Evolutionary conservation across 2,329 filamentous ascomycete genomes (phyloP), one percentile per base, ranked within the genome.

Genomic region (Colletotrichum spaethianum): DNA sequence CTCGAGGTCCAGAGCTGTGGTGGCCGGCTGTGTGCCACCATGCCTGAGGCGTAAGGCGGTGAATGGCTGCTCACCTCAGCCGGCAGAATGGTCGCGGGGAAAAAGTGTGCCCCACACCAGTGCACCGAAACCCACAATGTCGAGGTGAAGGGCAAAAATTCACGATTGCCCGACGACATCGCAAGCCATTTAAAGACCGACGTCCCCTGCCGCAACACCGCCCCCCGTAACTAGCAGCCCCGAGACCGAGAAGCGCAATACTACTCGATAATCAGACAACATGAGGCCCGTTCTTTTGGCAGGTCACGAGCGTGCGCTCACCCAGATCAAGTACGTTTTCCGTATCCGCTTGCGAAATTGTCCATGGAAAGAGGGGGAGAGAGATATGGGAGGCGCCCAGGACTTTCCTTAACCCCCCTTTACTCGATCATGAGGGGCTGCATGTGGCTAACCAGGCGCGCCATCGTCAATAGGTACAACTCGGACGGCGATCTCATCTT

Each of bases 271-370:
- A 70, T 61, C 70, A 70, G 65, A 83, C 86, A 94, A 85, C 74
- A 99, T 99, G 96, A 94, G 96, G 88, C 96, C 96, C 82, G 97
- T 98, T 85, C 89, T 99, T 79, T 90, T 99, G 80, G 93, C 94
- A 83, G 96, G 96, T 85, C 96, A 99, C 91, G 95, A 97, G 89
- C 93, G 95, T 88, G 94, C 95, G 86, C 90, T 98, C 85, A 98
- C 94, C 82, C 95, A 98, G 85, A 96, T 98, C 85, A 94, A 92
- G 92, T 94, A 88, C 80, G 87, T 82, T 63, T 63, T 55, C 48
- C 52, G 38, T 48, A 14, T 26, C 33, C 44, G 40, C 44, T 56
- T 36, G 46, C 48, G 44, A 48, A 52, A 68, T 50, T 48, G 44
- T 28, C 31, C 48, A 42, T 31, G 33, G 42, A 56, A 67, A 61